Conservation (phyloP, 75 land plant genomes). For the Picea sitchensis region DNA sequence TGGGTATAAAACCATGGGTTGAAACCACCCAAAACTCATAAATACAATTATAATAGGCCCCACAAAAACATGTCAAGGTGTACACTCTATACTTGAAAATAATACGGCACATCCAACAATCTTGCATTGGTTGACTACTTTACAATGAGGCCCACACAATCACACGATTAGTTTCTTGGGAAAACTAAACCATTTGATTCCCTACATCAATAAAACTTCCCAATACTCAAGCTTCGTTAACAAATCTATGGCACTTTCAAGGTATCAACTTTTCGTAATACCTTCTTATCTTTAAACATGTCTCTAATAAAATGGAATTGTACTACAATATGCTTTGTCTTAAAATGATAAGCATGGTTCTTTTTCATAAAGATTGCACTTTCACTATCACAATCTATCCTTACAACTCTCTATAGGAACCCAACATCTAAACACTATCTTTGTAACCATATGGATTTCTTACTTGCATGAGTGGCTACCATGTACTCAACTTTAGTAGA, state of each 20-base stretch:
- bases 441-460: not conserved
- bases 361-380: not conserved
- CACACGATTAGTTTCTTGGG: not conserved
- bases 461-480: not conserved
- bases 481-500: too few species aligned
- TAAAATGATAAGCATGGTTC: not conserved
- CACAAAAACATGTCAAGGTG: not conserved
- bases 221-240: not conserved
- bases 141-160: not conserved
- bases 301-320: too few species aligned
- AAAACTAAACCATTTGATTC: not conserved
- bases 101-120: not conserved
- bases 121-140: not conserved
- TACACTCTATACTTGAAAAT: not conserved
- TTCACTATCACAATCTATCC: not conserved
- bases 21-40: too few species aligned
- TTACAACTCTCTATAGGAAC: too few species aligned
- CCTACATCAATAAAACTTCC: not conserved
- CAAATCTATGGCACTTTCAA: too few species aligned
- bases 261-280: not conserved
- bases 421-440: not conserved
- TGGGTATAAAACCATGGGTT: too few species aligned
- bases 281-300: too few species aligned
- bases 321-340: too few species aligned
- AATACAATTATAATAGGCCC: too few species aligned